phyloP scores from a whole-genome alignment of 129 eudicot species.

The Centella asiatica region DNA sequence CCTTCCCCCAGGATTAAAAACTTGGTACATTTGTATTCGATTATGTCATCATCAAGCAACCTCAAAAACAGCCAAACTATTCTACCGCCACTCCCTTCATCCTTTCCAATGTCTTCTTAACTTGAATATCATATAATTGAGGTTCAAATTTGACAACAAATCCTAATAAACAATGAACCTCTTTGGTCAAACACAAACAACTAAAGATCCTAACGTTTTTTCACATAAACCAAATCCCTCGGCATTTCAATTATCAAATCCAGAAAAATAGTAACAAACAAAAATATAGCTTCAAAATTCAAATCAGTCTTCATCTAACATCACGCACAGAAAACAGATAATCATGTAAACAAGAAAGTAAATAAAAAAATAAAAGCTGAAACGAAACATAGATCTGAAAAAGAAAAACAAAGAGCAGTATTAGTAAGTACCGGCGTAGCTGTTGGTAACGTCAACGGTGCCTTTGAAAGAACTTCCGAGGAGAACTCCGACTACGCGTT shows the following conservation, averaged over 20 bases:
- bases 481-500: conserved; percentile 92
- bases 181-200: too few species aligned
- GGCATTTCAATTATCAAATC: too few species aligned
- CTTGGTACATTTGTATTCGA: too few species aligned
- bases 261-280: too few species aligned
- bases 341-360: neutral
- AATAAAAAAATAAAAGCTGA: neutral
- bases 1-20: too few species aligned
- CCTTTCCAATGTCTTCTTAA: too few species aligned
- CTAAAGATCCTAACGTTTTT: neutral
- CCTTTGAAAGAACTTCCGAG: conserved; percentile 82
- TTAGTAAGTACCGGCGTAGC: conserved; percentile 63
- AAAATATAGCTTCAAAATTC: neutral
- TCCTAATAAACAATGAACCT: too few species aligned
- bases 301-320: neutral
- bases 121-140: too few species aligned
- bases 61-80: too few species aligned
- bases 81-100: too few species aligned
- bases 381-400: neutral
- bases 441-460: conserved; percentile 83
- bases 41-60: too few species aligned
- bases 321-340: neutral
- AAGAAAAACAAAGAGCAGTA: neutral
- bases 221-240: neutral
- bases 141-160: too few species aligned